phyloP scores from a whole-genome alignment of 148 eudicot species.

The Rhododendron kiyosumense region DNA sequence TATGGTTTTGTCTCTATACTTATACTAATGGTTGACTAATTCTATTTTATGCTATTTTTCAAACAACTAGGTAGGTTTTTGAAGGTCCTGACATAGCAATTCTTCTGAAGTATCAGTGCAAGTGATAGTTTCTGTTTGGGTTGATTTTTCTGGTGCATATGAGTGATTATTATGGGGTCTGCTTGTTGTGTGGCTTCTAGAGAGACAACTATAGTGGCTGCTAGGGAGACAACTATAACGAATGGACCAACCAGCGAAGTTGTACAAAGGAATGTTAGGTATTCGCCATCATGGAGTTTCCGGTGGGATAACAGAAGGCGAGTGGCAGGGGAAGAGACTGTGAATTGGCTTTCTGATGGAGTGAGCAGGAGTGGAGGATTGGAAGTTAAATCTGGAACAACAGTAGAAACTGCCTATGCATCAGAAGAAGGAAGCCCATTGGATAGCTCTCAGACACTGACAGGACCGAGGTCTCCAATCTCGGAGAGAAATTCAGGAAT shows the following conservation, averaged over 20 bases:
- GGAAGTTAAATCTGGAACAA: constrained; percentile 55
- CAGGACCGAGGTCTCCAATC: constrained; percentile 60
- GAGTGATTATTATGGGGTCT: constrained; percentile 71
- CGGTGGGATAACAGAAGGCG: constrained; percentile 94
- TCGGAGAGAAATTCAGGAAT: constrained; percentile 37
- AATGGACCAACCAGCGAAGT: constrained; percentile 56
- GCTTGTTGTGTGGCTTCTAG: constrained; percentile 93
- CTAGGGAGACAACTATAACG: constrained; percentile 37
- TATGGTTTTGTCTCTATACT: not conserved
- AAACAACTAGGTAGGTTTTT: not conserved
- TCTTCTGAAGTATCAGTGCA: not conserved
- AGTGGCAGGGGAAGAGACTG: constrained; percentile 80
- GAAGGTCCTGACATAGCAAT: not conserved
- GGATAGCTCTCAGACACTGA: constrained; percentile 49
- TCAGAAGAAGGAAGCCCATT: constrained; percentile 80
- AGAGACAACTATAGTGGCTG: constrained; percentile 57
- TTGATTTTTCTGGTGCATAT: constrained; percentile 20
- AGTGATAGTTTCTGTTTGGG: constrained; percentile 14
- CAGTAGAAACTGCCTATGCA: constrained; percentile 63
- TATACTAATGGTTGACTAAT: not conserved
- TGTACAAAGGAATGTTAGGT: constrained; percentile 53
- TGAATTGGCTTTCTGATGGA: constrained; percentile 56
- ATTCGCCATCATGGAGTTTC: constrained; percentile 96
- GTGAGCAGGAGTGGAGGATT: constrained; percentile 45
- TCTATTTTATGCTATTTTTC: constrained; percentile 3